phyloP scores from a whole-genome alignment of 208 protist genomes.

The Trypanosoma theileri region DNA sequence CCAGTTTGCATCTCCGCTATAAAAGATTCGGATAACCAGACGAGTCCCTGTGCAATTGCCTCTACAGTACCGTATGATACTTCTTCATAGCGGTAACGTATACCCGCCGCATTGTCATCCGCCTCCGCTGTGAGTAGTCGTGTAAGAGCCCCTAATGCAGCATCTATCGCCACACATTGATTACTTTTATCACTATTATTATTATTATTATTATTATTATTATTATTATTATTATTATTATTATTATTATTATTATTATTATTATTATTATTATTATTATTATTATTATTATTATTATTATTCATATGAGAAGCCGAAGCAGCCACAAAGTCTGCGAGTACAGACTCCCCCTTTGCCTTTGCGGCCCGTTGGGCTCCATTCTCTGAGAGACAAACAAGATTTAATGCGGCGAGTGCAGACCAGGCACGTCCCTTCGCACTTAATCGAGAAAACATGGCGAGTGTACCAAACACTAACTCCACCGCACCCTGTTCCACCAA shows the following conservation, averaged over 20 bases:
- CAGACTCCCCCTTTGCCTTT: conserved; percentile 39
- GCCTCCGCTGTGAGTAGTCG: conserved; percentile 54
- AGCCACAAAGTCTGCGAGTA: conserved; percentile 48
- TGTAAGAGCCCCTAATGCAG: conserved; percentile 49
- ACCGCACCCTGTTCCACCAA: conserved; percentile 66
- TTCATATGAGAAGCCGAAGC: neutral
- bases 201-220: conserved; percentile 8
- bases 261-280: conserved; percentile 9
- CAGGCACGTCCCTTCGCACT: conserved; percentile 53
- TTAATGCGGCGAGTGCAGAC: conserved; percentile 60
- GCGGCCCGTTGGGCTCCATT: conserved; percentile 39
- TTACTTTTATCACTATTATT: neutral
- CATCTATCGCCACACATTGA: conserved; percentile 48
- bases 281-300: neutral
- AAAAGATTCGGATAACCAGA: conserved; percentile 39
- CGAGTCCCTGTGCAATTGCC: conserved; percentile 44
- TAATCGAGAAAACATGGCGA: conserved; percentile 43
- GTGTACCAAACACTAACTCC: conserved; percentile 61
- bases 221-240: conserved; percentile 4
- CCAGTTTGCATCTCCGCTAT: conserved; percentile 52
- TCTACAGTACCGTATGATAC: conserved; percentile 50
- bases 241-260: conserved; percentile 6
- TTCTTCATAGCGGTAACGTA: conserved; percentile 62
- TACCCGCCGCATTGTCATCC: conserved; percentile 47
- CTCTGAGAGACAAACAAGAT: conserved; percentile 67